Evolutionary conservation across 2,329 filamentous ascomycete species (phyloP).

Genomic region (Fusarium verticillioides): DNA sequence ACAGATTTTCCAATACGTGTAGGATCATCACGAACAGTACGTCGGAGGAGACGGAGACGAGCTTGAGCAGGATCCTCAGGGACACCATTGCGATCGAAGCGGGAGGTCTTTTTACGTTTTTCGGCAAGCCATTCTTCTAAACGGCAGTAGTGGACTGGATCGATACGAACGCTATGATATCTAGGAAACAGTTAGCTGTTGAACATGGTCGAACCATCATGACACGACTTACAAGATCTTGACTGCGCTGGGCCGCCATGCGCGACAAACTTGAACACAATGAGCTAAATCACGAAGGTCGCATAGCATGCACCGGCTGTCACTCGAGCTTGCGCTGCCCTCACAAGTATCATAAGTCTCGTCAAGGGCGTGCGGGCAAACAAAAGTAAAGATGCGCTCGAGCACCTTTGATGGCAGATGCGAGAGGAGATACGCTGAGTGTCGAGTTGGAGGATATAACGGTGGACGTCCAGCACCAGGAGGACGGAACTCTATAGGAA

Average conservation of each 20-base stretch:
- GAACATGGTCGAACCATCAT: not conserved
- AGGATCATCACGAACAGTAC: constrained; percentile 82
- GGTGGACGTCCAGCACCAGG: constrained; percentile 40
- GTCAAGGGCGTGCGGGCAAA: constrained; percentile 86
- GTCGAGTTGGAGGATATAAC: constrained; percentile 52
- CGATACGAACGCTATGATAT: constrained; percentile 90
- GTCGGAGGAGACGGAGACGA: constrained; percentile 81
- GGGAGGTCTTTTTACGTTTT: constrained; percentile 77
- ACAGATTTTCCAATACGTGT: constrained; percentile 75
- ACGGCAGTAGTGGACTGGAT: constrained; percentile 93
- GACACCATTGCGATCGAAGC: constrained; percentile 80
- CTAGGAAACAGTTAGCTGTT: constrained; percentile 56
- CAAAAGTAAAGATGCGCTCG: constrained; percentile 79
- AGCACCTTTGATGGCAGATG: constrained; percentile 76
- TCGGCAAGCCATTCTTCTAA: constrained; percentile 85
- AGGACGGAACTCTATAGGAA: constrained; percentile 48
- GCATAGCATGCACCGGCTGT: constrained; percentile 91
- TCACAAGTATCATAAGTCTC: constrained; percentile 85
- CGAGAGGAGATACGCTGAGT: constrained; percentile 58
- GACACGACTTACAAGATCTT: constrained; percentile 68
- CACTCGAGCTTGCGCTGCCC: constrained; percentile 71
- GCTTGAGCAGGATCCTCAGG: constrained; percentile 82
- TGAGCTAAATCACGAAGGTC: constrained; percentile 89
- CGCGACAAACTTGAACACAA: constrained; percentile 77
- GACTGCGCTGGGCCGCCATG: constrained; percentile 70